These are phyloP conservation scores for Ophiosphaerella herpotricha DNA, from an alignment of 2,329 filamentous ascomycete genomes.

Conservation along the genomic window DNA sequence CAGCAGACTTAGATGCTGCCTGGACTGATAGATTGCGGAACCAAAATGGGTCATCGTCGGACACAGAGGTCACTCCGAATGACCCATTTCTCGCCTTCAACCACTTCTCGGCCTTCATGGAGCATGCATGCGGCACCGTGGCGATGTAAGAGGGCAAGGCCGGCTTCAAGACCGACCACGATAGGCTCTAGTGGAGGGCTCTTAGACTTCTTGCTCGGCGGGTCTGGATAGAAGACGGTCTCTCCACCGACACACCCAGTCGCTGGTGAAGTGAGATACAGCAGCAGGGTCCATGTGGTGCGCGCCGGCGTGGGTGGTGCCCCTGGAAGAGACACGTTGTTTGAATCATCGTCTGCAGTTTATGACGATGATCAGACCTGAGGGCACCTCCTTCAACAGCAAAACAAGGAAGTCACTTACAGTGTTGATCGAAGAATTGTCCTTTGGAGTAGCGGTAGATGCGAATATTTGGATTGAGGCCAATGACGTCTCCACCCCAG, in stretches of 20 bases:
- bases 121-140: conserved; percentile 89
- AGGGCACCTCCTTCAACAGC: conserved; percentile 3
- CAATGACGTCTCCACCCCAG: conserved; percentile 84
- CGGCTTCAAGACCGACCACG: conserved; percentile 75
- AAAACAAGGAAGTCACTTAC: conserved; percentile 57
- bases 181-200: conserved; percentile 63
- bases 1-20: not conserved
- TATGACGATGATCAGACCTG: not conserved
- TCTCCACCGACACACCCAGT: conserved; percentile 84
- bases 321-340: conserved; percentile 64
- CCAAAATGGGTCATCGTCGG: conserved; percentile 44
- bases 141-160: conserved; percentile 82
- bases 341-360: conserved; percentile 76
- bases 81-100: conserved; percentile 86
- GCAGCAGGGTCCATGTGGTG: conserved; percentile 89
- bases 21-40: not conserved
- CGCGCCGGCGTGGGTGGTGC: conserved; percentile 55
- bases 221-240: conserved; percentile 82
- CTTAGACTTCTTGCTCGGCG: conserved; percentile 49
- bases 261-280: conserved; percentile 78
- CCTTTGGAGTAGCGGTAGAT: conserved; percentile 85
- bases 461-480: conserved; percentile 84
- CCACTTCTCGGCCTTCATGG: conserved; percentile 83
- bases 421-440: conserved; percentile 92
- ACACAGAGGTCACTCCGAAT: conserved; percentile 82